Conservation (phyloP, 768 basidiomycete species). For the Mycena venus region DNA sequence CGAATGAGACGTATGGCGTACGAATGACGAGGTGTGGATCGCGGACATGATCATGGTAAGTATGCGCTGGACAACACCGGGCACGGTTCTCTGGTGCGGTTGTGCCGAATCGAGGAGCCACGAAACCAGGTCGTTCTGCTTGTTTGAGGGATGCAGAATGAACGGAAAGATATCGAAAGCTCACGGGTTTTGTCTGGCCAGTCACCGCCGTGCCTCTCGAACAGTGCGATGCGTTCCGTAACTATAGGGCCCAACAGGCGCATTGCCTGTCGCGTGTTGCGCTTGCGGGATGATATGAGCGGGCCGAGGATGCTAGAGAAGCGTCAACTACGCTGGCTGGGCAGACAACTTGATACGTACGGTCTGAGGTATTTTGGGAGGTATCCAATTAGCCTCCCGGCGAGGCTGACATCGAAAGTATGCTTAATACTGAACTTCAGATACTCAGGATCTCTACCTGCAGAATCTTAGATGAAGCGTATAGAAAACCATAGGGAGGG, state of each 20-base stretch:
- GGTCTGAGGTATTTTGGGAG: neutral
- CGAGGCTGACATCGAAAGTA: neutral
- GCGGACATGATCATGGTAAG: slow-evolving; percentile 54
- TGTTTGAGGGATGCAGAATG: no score
- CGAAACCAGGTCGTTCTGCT: slow-evolving; percentile 51
- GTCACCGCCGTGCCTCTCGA: neutral
- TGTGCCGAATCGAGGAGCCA: slow-evolving; percentile 53
- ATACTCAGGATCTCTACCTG: neutral
- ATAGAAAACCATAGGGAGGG: neutral
- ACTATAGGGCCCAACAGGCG: neutral
- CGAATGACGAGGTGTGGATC: slow-evolving; percentile 21
- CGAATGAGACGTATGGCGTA: neutral
- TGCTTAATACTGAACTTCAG: neutral
- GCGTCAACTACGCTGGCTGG: no score
- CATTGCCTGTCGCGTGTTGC: neutral
- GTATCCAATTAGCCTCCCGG: neutral
- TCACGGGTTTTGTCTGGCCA: neutral
- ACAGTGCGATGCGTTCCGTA: neutral
- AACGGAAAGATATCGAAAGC: neutral
- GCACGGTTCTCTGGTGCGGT: slow-evolving; percentile 38
- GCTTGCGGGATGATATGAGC: neutral
- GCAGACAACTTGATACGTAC: neutral
- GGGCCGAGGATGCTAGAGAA: neutral
- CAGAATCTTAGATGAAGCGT: neutral
- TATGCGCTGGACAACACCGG: slow-evolving; percentile 43